These are phyloP conservation scores for Lactarius deliciosus DNA, from an alignment of 768 basidiomycete genomes.

Conservation along the genomic window DNA sequence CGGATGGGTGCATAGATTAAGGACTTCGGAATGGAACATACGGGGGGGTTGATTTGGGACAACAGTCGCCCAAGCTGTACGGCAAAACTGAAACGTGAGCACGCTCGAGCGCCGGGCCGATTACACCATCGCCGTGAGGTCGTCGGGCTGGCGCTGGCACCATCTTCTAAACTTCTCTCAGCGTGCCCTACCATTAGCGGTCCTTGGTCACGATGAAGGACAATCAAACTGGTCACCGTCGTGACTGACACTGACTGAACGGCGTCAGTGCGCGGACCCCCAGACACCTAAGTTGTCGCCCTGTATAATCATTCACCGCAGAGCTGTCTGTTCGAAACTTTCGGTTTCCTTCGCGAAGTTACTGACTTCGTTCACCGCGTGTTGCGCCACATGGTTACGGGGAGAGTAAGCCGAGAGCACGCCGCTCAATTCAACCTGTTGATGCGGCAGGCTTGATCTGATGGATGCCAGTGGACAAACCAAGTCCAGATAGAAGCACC, in stretches of 20 bases:
- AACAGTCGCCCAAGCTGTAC: not conserved
- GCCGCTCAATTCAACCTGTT: not conserved
- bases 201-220: not conserved
- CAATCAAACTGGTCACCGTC: not conserved
- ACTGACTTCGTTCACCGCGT: not conserved
- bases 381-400: slow-evolving; percentile 2
- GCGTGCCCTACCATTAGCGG: not conserved
- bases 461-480: not conserved
- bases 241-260: too few relatives aligned
- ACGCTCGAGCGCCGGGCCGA: not conserved
- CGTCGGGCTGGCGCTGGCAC: not conserved
- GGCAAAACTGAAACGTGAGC: slow-evolving; percentile 1
- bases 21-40: slow-evolving; percentile 2
- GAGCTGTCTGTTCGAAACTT: not conserved
- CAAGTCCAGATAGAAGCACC: not conserved
- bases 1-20: not conserved
- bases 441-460: slow-evolving; percentile 2
- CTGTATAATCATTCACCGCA: too few relatives aligned
- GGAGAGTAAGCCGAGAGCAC: not conserved
- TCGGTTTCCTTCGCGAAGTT: not conserved
- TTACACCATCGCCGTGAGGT: not conserved
- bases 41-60: not conserved
- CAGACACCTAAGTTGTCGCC: not conserved
- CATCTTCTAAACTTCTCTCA: not conserved
- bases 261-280: not conserved